Conservation (phyloP, 768 basidiomycete species). For the Kwoniella botswanensis region DNA sequence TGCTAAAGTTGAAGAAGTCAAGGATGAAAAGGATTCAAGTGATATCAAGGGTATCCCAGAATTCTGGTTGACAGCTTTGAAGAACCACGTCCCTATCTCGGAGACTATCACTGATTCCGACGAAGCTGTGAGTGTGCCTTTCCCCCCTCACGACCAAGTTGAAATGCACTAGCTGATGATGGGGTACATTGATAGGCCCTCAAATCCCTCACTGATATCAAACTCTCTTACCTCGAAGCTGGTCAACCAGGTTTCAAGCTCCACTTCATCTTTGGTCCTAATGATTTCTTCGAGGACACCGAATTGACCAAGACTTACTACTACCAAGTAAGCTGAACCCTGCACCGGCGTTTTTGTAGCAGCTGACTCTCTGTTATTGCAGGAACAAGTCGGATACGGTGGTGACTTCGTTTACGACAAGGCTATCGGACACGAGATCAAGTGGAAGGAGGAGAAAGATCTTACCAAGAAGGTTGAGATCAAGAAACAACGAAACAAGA, state of each 20-base stretch:
- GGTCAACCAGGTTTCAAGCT: slow-evolving; percentile 80
- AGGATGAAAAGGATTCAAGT: slow-evolving; percentile 50
- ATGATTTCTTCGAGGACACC: slow-evolving; percentile 86
- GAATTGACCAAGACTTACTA: slow-evolving; percentile 90
- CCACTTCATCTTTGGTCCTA: slow-evolving; percentile 75
- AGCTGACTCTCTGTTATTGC: neutral
- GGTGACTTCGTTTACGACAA: slow-evolving; percentile 97
- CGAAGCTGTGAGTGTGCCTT: slow-evolving; percentile 59
- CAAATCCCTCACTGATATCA: slow-evolving; percentile 78
- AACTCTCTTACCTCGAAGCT: slow-evolving; percentile 72
- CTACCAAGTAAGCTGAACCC: slow-evolving; percentile 63
- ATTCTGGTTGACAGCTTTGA: slow-evolving; percentile 96
- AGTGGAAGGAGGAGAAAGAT: slow-evolving; percentile 98
- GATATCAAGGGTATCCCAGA: slow-evolving; percentile 73
- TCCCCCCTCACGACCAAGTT: neutral
- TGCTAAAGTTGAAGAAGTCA: slow-evolving; percentile 54
- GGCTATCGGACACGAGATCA: slow-evolving; percentile 86
- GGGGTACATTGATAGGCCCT: slow-evolving; percentile 65
- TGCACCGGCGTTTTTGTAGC: slow-evolving; percentile 54
- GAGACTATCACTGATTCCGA: slow-evolving; percentile 95
- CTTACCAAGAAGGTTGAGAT: slow-evolving; percentile 97
- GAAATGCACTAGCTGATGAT: slow-evolving; percentile 2
- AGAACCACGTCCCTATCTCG: slow-evolving; percentile 82
- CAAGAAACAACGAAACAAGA: slow-evolving; percentile 99
- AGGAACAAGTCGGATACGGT: slow-evolving; percentile 86